Evolutionary conservation across 768 basidiomycete genomes (phyloP), one percentile per base, ranked within the genome.

Genomic region (Arthromyces matolae): DNA sequence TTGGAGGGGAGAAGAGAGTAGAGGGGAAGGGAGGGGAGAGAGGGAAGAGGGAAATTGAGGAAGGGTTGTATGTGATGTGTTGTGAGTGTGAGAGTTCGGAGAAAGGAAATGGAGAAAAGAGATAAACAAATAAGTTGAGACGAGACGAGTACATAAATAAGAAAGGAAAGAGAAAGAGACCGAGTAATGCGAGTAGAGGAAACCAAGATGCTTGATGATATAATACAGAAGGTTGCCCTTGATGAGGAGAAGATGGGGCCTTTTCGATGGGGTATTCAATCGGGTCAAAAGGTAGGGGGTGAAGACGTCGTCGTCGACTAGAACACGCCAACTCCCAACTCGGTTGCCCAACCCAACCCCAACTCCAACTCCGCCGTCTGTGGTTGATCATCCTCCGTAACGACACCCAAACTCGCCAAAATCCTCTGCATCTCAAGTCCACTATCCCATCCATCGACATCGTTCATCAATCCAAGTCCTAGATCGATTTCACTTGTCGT

Each of bases 381-480:
- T 14, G 47, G 27, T 8, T 38, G 13, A 32, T 53, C 49, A 38
- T 38, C 36, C 16, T 51, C 45, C 1, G 27, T 34, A 5, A 36
- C 33, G 1, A 45, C 52, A 19, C 49, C 60, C 16, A 53, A 49
- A 45, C 40, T 50, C 49, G 43, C 60, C 14, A 54, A 56, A 22
- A 52, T 57, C 39, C 51, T 51, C 52, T 54, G 50, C 58, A 56
- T 50, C 51, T 51, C 60, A 47, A 43, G n/a, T 31, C 34, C 49
- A 36, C 23, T 47, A 25, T 49, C 52, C 53, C 54, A 50, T 12
- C n/a, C 51, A 9, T 36, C 28, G 37, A n/a, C 36, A 50, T 45
- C 25, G 14, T n/a, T 27, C 3, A 38, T 29, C 45, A 52, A 27
- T 5, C 40, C 47, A 33, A 49, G 28, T 19, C 49, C 52, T 16